Evolutionary conservation across 1,139 yeast species (phyloP), one percentile per base, ranked within the genome.

Genomic region (Nakaseomyces glabratus): DNA sequence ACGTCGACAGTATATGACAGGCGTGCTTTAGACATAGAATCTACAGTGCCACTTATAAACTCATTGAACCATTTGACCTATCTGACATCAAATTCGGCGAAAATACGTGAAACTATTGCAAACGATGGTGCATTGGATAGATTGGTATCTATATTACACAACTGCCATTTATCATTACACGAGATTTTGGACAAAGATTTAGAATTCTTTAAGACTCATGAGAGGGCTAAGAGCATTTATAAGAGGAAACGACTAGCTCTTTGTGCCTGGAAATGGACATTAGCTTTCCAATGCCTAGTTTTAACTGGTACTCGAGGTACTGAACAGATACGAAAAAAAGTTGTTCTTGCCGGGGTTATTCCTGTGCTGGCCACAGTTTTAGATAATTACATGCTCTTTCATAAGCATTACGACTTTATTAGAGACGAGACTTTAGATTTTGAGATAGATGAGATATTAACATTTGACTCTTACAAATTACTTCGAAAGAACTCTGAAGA

Each of bases 241-340:
- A 55, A 52, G 37, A 57, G 57, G 35, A 61, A 60, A 31, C 48
- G 52, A 33, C 53, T 70, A 42, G 68, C 79, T 16, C 62, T 82
- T 39, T 69, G 77, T 12, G 90, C 94, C 0, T 88, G 96, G 95
- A 90, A 88, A 61, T 90, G 98, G 98, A 84, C 95, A 5, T 63
- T 90, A 40, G 85, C 96, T 0, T 77, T 90, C 53, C 97, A 90
- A 60, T 86, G 96, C 52, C 63, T 90, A 41, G 95, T 88, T 1
- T 69, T 86, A 41, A 74, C 90, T 18, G 95, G 96, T 11, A 88
- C 96, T 1, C 68, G 97, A 47, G 98, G 98, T 20, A 76, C 93
- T 1, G 96, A 88, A 57, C 66, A 67, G 38, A 82, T 86, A 34
- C 68, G 98, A 33, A 77, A 80, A 47, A 76, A 90, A 47, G 84